Base-by-base conservation (phyloP, 192 early-diverging fungal species). In the Gaertneriomyces semiglobifer region DNA sequence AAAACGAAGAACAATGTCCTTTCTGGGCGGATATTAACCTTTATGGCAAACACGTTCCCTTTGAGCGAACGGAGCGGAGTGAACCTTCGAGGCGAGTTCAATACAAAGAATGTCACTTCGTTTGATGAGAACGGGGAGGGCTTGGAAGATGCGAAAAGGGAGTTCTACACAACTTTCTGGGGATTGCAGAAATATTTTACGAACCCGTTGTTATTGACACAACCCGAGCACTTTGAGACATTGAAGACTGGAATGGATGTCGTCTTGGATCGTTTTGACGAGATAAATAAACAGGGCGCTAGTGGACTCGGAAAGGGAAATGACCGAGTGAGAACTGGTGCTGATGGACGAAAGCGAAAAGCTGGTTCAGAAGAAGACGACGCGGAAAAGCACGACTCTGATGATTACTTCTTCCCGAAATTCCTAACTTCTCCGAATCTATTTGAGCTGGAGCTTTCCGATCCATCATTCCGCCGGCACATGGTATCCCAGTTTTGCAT, bases 21-120 rank as follows among this genome's bases (percentile, higher is more conserved):
- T 62, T 88, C 88, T 60, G 94, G 95, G 1, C 87, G 93, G n/a
- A 90, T 98, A 33, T 75, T 93, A 54, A 81, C 94, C 56, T 91
- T 93, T 66, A 81, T 98, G 3, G 88, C 94, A 10, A 91, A 86
- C 60, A 86, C 88, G 14, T 93, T 90, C 53, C 83, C 95, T 14
- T 78, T 98, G 38, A 83, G 83, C 1, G 95, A 98, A 71, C 87
- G 92, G 25, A 94, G 93, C 0, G 88, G 89, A 38, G 92, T 96
- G 58, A 98, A 98, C 47, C 70, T 93, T 46, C 79, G 86, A 6
- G 95, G 95, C 51, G 90, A 95, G 59, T 94, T 93, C 76, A 90
- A 93, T 70, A 60, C 74, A 10, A 87, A 89, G 45, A 88, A 90
- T 59, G 63, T 66, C 45, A 87, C 88, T 7, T 58, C 71, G 18